Conservation (phyloP, 2,329 filamentous ascomycete genomes). For the Escovopsis sp. region DNA sequence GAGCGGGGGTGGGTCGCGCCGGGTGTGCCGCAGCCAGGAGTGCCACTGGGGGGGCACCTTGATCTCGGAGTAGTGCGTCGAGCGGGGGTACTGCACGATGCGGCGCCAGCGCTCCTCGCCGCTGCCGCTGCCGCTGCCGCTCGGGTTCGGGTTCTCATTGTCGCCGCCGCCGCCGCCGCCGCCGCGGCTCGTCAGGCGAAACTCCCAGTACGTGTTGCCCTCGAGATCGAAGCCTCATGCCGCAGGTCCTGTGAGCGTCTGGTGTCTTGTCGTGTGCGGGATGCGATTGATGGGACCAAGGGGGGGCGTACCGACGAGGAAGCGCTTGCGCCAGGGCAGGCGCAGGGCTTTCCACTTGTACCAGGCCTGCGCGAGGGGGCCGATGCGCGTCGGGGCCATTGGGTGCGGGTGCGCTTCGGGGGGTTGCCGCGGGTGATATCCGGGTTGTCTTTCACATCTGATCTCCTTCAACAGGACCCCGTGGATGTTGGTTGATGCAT, state of each 20-base stretch:
- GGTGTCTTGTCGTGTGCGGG: not conserved
- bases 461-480: not conserved
- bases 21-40: constrained; percentile 52
- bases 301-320: constrained; percentile 40
- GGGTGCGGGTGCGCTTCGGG: not conserved
- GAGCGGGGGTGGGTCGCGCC: constrained; percentile 37
- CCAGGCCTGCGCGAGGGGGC: constrained; percentile 31
- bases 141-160: too few species aligned
- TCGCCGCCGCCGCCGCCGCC: too few species aligned
- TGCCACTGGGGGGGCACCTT: constrained; percentile 49
- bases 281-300: not conserved
- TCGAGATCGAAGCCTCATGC: constrained; percentile 44
- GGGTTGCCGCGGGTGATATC: too few species aligned
- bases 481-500: too few species aligned
- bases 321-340: constrained; percentile 48
- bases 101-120: constrained; percentile 37
- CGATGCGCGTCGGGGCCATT: constrained; percentile 25
- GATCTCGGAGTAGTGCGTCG: constrained; percentile 39
- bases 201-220: constrained; percentile 57
- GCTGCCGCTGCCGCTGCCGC: constrained; percentile 11
- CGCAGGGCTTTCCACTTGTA: constrained; percentile 47
- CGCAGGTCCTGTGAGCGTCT: too few species aligned
- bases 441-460: too few species aligned
- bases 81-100: constrained; percentile 44
- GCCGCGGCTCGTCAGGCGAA: constrained; percentile 31